Evolutionary conservation across 352 stramenopile genomes (phyloP), one percentile per base, ranked within the genome.

Genomic region (Aphanomyces stellatus): DNA sequence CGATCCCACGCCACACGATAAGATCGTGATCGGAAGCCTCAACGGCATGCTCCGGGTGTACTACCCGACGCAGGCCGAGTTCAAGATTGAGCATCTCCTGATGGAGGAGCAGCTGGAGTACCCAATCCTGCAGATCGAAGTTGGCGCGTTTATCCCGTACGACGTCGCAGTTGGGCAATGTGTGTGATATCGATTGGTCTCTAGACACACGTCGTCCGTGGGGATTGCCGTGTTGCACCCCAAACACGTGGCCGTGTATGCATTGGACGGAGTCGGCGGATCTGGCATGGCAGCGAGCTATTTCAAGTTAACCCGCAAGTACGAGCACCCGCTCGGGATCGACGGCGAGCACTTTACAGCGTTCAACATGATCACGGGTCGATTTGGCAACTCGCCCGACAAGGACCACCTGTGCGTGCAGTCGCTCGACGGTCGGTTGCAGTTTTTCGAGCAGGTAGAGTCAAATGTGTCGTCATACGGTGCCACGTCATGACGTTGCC

Each of bases 311-410:
- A 76, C 81, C 17, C 80, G 85, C 41, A 77, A 81, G 24, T 97
- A 97, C 69, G 80, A 94, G 64, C 89, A 97, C 69, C 60, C 83
- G 28, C 76, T 97, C 25, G 89, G 88, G 27, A 74, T 93, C 64
- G 88, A 96, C 53, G 88, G 88, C n/a, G 78, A 88, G 65, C 87
- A 95, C 63, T 97, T 97, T 60, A 96, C 89, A 35, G 86, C 90
- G 1, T 96, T 80, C 78, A 97, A 96, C 65, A 93, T 97, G 80
- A 74, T 90, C 62, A 71, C 74, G 48, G 90, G 90, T 2, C 71
- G 81, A 7, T 97, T 97, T 69, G 89, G 88, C 15, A 75, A 37
- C 3, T 48, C 55, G 17, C 40, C 30, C 30, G 77, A 87, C 11
- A 73, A 79, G 3, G 88, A 97, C 51, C 84, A 95, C 61, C 69